Evolutionary conservation across 805 yeast genomes (phyloP).

Genomic region (Grigorovia humatica): DNA sequence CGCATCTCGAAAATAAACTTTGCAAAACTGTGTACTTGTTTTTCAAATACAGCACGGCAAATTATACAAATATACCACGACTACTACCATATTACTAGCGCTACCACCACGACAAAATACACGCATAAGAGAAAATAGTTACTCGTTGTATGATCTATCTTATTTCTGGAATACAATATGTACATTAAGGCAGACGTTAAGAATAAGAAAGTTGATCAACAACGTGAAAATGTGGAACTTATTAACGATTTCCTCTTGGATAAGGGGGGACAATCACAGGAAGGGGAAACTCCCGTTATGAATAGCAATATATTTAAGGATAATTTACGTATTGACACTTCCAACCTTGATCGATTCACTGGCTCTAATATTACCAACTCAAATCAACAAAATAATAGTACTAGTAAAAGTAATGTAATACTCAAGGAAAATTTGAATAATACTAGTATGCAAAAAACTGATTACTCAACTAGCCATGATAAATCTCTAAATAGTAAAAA

Average conservation of each 20-base stretch:
- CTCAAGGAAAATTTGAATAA: neutral
- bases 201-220: neutral
- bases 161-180: conserved; percentile 1
- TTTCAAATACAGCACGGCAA: no score
- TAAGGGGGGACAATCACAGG: neutral
- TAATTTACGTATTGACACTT: neutral
- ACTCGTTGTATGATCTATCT: no score
- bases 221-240: conserved; percentile 1
- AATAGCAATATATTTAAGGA: neutral
- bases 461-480: neutral
- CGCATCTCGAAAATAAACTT: no score
- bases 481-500: neutral
- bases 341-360: neutral
- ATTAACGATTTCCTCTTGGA: neutral
- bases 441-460: neutral
- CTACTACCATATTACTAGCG: no score
- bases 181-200: conserved; percentile 9
- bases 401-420: neutral
- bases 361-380: neutral
- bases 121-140: no score
- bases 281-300: neutral
- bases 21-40: no score
- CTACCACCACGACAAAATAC: no score
- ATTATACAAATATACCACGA: no score
- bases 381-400: neutral